Conservation (phyloP, 345 rosid species). For the Clausena lansium region DNA sequence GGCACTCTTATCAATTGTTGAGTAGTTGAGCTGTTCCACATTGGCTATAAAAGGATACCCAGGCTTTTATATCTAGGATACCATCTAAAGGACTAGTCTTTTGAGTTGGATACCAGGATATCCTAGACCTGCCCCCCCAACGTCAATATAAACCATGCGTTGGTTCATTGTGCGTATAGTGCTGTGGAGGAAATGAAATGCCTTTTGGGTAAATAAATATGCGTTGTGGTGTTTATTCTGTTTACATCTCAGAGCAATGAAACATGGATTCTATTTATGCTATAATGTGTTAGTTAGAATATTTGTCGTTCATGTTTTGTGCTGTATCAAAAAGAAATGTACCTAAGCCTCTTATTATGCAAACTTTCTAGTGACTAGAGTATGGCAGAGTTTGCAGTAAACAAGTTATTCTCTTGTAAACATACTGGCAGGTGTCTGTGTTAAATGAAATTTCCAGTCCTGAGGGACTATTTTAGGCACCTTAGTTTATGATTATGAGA, state of each 20-base stretch:
- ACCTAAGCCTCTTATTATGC: not conserved
- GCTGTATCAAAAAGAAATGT: not conserved
- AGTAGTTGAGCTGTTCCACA: too few species aligned
- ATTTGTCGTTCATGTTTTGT: not conserved
- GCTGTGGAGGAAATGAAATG: not conserved
- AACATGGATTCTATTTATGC: not conserved
- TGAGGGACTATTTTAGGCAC: not conserved
- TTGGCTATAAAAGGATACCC: too few species aligned
- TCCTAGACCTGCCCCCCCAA: too few species aligned
- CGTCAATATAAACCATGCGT: not conserved
- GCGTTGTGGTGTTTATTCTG: not conserved
- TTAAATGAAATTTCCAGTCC: not conserved
- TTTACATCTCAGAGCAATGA: not conserved
- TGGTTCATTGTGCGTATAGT: not conserved
- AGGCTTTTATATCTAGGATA: too few species aligned
- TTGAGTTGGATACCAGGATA: too few species aligned
- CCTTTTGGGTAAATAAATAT: not conserved
- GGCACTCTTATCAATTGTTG: not conserved
- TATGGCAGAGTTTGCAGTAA: not conserved
- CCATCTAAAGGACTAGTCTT: too few species aligned
- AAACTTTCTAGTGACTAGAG: not conserved
- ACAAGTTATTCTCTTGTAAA: slow-evolving; percentile 1
- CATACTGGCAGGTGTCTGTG: not conserved
- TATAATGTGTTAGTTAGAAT: not conserved
- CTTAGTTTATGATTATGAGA: not conserved